These are phyloP conservation scores for Yamadazyma tumulicola DNA, from an alignment of 805 yeast species.

Conservation along the genomic window DNA sequence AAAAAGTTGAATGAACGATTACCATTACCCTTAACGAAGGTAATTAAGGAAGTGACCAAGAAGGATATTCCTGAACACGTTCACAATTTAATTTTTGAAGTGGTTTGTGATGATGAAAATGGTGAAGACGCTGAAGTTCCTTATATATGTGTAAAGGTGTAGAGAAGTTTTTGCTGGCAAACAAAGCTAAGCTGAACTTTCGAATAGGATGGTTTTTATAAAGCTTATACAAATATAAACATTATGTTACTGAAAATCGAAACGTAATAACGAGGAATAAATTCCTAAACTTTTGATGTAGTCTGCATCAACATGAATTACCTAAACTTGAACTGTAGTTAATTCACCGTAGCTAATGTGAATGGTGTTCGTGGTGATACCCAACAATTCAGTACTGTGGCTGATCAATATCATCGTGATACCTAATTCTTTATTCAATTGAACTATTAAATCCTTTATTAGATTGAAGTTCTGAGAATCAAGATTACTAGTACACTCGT, in stretches of 20 bases:
- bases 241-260: neutral
- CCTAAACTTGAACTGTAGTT: too few relatives aligned
- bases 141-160: constrained; percentile 54
- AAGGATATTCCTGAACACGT: constrained; percentile 73
- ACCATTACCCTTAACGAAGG: constrained; percentile 60
- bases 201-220: neutral
- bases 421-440: constrained; percentile 40
- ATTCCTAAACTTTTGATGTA: neutral
- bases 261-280: neutral
- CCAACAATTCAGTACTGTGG: constrained; percentile 69
- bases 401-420: constrained; percentile 61
- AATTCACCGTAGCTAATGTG: constrained; percentile 48
- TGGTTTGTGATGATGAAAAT: constrained; percentile 85
- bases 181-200: too few relatives aligned
- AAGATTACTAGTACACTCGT: constrained; percentile 87
- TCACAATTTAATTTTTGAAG: constrained; percentile 78
- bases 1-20: constrained; percentile 81
- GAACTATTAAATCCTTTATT: constrained; percentile 50
- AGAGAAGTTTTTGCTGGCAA: too few relatives aligned
- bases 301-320: neutral
- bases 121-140: constrained; percentile 98
- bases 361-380: constrained; percentile 48
- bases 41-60: constrained; percentile 83
- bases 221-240: neutral
- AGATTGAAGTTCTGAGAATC: constrained; percentile 58